Base-by-base conservation (phyloP, 2,329 filamentous ascomycete species). In the Karstenula rhodostoma region DNA sequence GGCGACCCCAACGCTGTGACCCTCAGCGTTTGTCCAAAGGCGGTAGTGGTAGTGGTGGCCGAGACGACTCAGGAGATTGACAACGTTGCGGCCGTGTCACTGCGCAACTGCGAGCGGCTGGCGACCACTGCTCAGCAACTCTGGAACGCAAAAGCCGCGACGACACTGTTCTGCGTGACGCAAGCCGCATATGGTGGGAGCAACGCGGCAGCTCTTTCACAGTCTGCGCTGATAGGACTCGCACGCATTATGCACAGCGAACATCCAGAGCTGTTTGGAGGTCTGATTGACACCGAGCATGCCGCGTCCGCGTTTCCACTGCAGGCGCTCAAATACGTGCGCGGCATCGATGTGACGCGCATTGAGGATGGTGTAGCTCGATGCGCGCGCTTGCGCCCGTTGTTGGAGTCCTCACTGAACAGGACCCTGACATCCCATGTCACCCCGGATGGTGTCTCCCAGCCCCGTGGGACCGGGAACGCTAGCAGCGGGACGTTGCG, bases 391-490 rank as follows among this genome's bases (percentile, higher is more conserved):
- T 66, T 80, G 12, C 69, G 76, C 7, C 59, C 68, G 3, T 59
- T 72, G 7, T 51, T 40, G 4, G 37, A 40, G 17, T 40, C 37
- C 8, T 40, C 65, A 8, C 66, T 64, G 32, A 60, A 63, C 2
- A 60, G 67, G 52, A 6, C 73, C 67, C 10, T 68, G 69, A 40
- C 56, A 19, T 42, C 50, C 48, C 50, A 56, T 10, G 22, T 9
- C 9, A 57, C 43, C 27, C 62, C 53, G 9, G 12, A 27, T n/a
- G 44, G 23, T 8, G 5, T 19, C 17, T 17, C 47, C 27, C 15
- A 67, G 76, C 23, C 68, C 70, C 68, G 76, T n/a, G 79, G 79
- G 2, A 81, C 79, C 0, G 82, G 82, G 56, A 37, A 82, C 19
- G 74, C 82, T 25, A 79, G 78, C 7, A 78, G 79, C 44, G 78